A percentile compares a stretch with the other conserved stretches of the same genome.
phyloP scores from a whole-genome alignment of 495 filamentous ascomycete species.

The Durotheca rogersii region DNA sequence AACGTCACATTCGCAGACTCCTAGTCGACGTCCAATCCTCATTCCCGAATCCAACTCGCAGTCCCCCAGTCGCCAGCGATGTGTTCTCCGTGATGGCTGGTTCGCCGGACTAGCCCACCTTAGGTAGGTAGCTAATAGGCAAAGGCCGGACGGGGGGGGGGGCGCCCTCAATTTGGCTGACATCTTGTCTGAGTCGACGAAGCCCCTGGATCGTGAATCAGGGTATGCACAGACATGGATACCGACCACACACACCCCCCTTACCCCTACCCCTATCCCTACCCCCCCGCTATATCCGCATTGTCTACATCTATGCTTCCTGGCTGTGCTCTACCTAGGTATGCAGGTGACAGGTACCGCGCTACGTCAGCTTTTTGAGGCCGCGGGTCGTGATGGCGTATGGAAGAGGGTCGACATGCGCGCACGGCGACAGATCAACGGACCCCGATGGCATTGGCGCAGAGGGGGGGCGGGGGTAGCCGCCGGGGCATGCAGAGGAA shows the following conservation, averaged over 20 bases:
- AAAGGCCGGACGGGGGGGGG: background rate
- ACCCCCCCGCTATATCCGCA: too few species aligned
- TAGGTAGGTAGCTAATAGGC: background rate
- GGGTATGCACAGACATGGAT: slow-evolving; percentile 12
- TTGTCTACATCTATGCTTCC: too few species aligned
- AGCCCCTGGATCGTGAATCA: slow-evolving; percentile 29
- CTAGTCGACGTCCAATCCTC: background rate
- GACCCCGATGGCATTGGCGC: too few species aligned
- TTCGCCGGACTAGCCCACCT: slow-evolving; percentile 4
- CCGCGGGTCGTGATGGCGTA: too few species aligned
- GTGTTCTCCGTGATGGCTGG: slow-evolving; percentile 29
- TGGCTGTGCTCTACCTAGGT: too few species aligned
- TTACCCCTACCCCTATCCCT: too few species aligned
- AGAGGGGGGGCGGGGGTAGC: too few species aligned
- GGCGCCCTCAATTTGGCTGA: slow-evolving; percentile 15
- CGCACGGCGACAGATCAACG: too few species aligned
- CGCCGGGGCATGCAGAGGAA: background rate
- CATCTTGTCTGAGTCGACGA: slow-evolving; percentile 24
- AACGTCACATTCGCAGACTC: background rate
- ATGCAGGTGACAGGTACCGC: too few species aligned
- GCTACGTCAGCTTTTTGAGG: too few species aligned
- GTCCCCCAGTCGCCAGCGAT: background rate
- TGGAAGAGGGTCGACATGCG: too few species aligned
- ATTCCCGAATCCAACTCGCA: background rate
- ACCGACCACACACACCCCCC: background rate